A percentile compares a stretch with the other conserved stretches of the same genome.
Conservation (phyloP, 169 alveolate species). For the Ichthyophthirius multifiliis region DNA sequence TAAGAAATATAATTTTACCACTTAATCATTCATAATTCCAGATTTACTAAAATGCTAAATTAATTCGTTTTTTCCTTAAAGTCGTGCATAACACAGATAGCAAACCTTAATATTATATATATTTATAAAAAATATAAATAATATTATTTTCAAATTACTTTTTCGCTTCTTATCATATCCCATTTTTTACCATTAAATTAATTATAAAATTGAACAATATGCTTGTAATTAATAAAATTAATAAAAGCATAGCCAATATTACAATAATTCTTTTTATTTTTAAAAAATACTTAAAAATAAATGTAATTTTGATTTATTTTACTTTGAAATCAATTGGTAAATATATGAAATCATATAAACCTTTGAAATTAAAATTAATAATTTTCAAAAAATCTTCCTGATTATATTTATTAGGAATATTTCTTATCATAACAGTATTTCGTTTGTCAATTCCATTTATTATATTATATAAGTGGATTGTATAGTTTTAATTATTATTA, state of each 20-base stretch:
- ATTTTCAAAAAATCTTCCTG: slow-evolving; percentile 54
- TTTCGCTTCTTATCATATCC: slow-evolving; percentile 75
- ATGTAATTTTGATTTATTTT: not conserved
- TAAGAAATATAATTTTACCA: not conserved
- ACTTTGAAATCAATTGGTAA: slow-evolving; percentile 81
- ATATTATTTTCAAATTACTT: slow-evolving; percentile 22
- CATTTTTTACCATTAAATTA: slow-evolving; percentile 81
- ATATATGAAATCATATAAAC: slow-evolving; percentile 76
- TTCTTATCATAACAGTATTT: slow-evolving; percentile 72
- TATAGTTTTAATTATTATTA: not conserved
- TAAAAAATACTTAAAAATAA: not conserved
- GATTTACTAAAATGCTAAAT: slow-evolving; percentile 41
- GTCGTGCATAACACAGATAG: slow-evolving; percentile 41
- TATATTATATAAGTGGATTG: slow-evolving; percentile 48
- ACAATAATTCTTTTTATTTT: slow-evolving; percentile 61
- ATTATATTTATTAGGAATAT: slow-evolving; percentile 75
- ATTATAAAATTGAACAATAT: slow-evolving; percentile 60
- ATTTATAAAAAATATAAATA: not conserved
- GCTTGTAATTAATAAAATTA: slow-evolving; percentile 68
- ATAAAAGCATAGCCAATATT: slow-evolving; percentile 87
- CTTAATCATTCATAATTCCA: slow-evolving; percentile 18
- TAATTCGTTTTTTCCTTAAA: slow-evolving; percentile 36
- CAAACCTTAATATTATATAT: slow-evolving; percentile 2
- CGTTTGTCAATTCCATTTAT: slow-evolving; percentile 51
- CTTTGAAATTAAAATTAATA: slow-evolving; percentile 54